Base-by-base conservation (phyloP, 495 filamentous ascomycete genomes). In the Podospora australis region DNA sequence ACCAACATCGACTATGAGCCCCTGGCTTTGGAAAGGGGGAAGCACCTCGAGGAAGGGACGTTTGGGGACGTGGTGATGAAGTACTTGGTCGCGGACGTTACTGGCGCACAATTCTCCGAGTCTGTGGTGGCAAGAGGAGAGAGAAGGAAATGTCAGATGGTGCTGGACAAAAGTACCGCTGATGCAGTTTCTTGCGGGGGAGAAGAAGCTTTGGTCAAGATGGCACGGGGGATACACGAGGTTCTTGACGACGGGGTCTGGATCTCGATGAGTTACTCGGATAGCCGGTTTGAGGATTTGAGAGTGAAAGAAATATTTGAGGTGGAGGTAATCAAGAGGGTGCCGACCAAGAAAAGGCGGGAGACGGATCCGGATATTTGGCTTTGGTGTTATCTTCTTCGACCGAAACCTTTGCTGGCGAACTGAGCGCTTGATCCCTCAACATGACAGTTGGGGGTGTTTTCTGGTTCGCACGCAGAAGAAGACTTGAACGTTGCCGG, bases 1-100 rank as follows among this genome's bases (percentile, higher is more conserved):
- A 68, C 64, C 2, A 71, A 72, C 36, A 49, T 66, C 39, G 70
- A 72, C 54, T 72, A 66, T 52, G 68, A 71, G 39, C 67, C 67
- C 1, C 46, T 70, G 13, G 68, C 70, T 11, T 51, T 67, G 3
- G 64, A 65, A 19, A 53, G 63, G 3, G 64, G 65, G 0, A 63
- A 55, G 5, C 53, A 56, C 28, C 44, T 64, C 7, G 68, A 72
- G 52, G 19, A 44, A 8, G 21, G 46, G 0, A 52, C 36, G 1
- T 70, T 71, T 32, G 70, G 67, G 21, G 61, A 70, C 30, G 57
- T 64, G 21, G 41, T 16, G 16, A 63, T 58, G 49, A 53, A 51
- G 39, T 72, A 72, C 26, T 21, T 58, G 25, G 62, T 66, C 8
- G 66, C 57, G 21, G 68, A 71, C 25, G 67, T 38, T 4, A 70